These are phyloP conservation scores for Podila epigama DNA, from an alignment of 192 early-diverging fungal genomes.

Conservation along the genomic window DNA sequence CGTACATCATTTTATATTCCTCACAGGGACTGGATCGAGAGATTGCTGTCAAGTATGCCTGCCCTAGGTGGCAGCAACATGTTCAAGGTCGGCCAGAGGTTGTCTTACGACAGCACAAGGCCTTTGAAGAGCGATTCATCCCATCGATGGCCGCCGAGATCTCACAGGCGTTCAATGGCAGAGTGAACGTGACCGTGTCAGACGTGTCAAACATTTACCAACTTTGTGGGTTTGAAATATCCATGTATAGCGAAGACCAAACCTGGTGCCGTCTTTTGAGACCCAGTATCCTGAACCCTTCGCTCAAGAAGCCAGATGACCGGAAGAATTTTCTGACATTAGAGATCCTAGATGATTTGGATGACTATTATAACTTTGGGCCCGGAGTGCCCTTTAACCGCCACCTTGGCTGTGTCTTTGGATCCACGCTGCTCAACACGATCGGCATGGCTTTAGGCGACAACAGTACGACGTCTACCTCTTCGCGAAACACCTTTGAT, in stretches of 20 bases:
- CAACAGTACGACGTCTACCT: background rate
- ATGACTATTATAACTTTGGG: constrained; percentile 30
- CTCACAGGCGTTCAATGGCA: background rate
- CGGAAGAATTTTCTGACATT: constrained; percentile 9
- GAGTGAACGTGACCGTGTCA: constrained; percentile 19
- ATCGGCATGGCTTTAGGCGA: constrained; percentile 11
- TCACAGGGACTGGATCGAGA: constrained; percentile 30
- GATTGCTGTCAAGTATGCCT: constrained; percentile 41
- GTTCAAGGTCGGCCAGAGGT: constrained; percentile 7
- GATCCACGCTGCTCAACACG: constrained; percentile 1
- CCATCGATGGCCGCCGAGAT: constrained; percentile 10
- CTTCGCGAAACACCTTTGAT: background rate
- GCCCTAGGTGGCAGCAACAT: constrained; percentile 30
- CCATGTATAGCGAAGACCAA: constrained; percentile 20
- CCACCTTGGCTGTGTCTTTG: constrained; percentile 36
- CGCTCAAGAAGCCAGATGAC: background rate
- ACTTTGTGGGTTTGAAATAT: constrained; percentile 29
- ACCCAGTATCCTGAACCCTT: background rate
- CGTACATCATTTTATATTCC: background rate
- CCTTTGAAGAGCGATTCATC: constrained; percentile 4
- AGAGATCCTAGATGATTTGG: constrained; percentile 23
- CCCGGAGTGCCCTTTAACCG: constrained; percentile 39
- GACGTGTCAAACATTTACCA: constrained; percentile 21
- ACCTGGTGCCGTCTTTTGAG: constrained; percentile 36
- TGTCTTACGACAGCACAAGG: background rate